Conservation (phyloP, 805 yeast species). For the Starmerella tilneyi region DNA sequence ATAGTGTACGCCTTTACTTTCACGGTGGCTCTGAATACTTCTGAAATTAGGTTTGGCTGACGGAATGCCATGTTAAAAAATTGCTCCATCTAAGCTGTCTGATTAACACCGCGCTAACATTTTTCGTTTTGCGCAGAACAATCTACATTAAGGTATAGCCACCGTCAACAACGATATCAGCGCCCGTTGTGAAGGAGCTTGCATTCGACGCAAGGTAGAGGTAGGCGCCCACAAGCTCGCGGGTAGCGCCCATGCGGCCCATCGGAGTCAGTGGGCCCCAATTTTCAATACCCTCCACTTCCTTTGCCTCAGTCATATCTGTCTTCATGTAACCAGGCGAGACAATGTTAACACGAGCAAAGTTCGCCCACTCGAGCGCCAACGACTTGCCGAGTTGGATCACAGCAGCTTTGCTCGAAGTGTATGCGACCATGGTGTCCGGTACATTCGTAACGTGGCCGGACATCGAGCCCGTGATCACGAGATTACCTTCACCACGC, state of each 20-base stretch:
- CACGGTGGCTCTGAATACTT: too few relatives aligned
- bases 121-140: neutral
- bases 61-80: too few relatives aligned
- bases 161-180: constrained; percentile 70
- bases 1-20: too few relatives aligned
- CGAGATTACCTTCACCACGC: constrained; percentile 69
- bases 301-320: constrained; percentile 46
- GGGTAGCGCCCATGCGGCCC: constrained; percentile 50
- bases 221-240: constrained; percentile 72
- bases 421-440: constrained; percentile 75
- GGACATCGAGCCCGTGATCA: constrained; percentile 82
- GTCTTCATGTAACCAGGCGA: constrained; percentile 79
- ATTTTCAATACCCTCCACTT: constrained; percentile 36
- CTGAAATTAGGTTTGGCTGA: too few relatives aligned
- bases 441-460: constrained; percentile 82
- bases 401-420: constrained; percentile 78
- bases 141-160: constrained; percentile 49
- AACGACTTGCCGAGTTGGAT: constrained; percentile 64
- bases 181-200: constrained; percentile 66
- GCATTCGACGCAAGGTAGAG: constrained; percentile 74
- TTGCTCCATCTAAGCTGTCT: too few relatives aligned
- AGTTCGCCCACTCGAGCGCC: constrained; percentile 80
- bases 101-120: too few relatives aligned
- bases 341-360: constrained; percentile 70
- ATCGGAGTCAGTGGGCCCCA: constrained; percentile 38